Evolutionary conservation across 495 filamentous ascomycete genomes (phyloP), one percentile per base, ranked within the genome.

Genomic region (Penicillium salamii): DNA sequence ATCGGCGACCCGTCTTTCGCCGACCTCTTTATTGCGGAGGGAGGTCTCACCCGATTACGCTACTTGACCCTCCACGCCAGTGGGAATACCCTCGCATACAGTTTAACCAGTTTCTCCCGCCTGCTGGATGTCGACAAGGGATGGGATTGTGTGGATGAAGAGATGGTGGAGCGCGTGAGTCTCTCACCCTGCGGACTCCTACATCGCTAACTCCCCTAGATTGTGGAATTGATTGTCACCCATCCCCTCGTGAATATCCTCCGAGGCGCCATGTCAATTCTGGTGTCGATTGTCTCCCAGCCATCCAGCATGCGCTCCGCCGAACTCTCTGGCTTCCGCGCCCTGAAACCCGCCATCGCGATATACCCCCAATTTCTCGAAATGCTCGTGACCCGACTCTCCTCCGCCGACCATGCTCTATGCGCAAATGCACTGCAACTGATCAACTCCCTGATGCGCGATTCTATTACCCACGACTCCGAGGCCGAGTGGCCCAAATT

Each of bases 201-300:
- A 32, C 7, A 18, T 31, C 14, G 26, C 37, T 35, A 41, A 32
- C 28, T 14, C 41, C 6, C 48, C 13, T 70, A 95, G 78, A 82
- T 95, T 41, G 93, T 99, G 43, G 87, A 97, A 58, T 76, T 97
- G 26, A 90, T 97, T 45, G 92, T 99, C 52, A 92, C 84, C 18
- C 95, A 97, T 61, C 95, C 92, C 17, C 79, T 99, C 11, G 93
- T 97, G 62, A 99, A 99, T 58, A 97, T 97, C 55, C 82, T 97
- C 37, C 83, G 93, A 9, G 93, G 92, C 50, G 91, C 92, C 52
- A 95, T 97, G 90, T 92, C 90, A 18, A 93, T 97, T 46, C 81
- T 97, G 33, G 91, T 95, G 33, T 89, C 89, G 12, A 84, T 97
- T 38, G 95, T 97, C 39, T 87, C 90, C 23, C 88, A 95, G 66